Conservation (phyloP, 352 stramenopile genomes). For the Blastocystis sp. region DNA sequence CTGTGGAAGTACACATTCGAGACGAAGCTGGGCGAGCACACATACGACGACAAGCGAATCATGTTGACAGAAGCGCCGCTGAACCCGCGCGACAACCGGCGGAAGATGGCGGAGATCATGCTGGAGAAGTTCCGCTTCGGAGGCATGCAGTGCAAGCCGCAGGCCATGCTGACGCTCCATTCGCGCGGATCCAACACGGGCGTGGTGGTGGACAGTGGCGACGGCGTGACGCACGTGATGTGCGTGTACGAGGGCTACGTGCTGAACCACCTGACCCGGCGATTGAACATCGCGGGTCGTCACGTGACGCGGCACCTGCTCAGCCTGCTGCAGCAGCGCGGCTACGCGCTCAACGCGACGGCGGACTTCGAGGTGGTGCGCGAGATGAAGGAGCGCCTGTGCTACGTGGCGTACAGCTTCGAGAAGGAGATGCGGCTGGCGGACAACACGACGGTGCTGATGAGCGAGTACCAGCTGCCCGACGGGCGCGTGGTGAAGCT, state of each 20-base stretch:
- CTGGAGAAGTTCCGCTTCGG: constrained; percentile 88
- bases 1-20: constrained; percentile 93
- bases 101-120: constrained; percentile 86
- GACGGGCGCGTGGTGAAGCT: constrained; percentile 91
- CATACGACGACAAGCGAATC: constrained; percentile 79
- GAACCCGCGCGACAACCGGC: constrained; percentile 85
- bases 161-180: constrained; percentile 89
- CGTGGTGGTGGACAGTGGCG: constrained; percentile 86
- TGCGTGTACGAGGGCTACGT: constrained; percentile 84
- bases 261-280: constrained; percentile 83
- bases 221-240: constrained; percentile 86
- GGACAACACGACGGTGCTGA: constrained; percentile 71
- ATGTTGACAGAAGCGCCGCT: constrained; percentile 86
- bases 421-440: constrained; percentile 81
- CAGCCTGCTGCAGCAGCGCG: constrained; percentile 84
- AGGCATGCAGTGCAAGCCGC: constrained; percentile 83
- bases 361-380: constrained; percentile 73
- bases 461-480: constrained; percentile 78
- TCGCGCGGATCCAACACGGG: constrained; percentile 80
- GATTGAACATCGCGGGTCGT: constrained; percentile 84
- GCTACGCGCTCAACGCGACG: constrained; percentile 85
- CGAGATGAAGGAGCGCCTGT: constrained; percentile 89
- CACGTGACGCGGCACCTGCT: constrained; percentile 91
- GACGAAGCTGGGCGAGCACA: constrained; percentile 80
- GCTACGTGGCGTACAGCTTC: constrained; percentile 86